phyloP scores from a whole-genome alignment of 768 basidiomycete species.

The Tulasnella sp. region DNA sequence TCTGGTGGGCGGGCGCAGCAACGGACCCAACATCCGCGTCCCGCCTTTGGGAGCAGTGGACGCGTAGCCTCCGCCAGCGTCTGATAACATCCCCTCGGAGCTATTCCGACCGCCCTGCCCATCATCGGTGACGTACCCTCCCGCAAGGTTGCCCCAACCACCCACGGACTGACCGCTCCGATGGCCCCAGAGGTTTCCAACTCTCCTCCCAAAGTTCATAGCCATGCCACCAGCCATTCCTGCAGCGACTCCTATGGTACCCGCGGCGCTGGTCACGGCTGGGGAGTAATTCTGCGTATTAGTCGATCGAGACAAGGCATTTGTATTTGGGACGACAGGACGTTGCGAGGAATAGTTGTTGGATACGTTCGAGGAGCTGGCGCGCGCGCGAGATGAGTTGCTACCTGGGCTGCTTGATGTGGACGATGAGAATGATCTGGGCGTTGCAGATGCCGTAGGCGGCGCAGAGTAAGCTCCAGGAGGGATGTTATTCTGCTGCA shows the following conservation, averaged over 20 bases:
- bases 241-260: slow-evolving; percentile 2
- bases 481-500: no score
- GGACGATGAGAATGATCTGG: not conserved
- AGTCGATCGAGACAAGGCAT: no score
- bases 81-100: not conserved
- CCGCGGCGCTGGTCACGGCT: slow-evolving; percentile 1
- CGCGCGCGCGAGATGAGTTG: not conserved
- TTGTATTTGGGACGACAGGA: no score
- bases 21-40: slow-evolving; percentile 11
- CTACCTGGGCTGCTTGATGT: not conserved
- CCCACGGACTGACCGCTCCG: not conserved
- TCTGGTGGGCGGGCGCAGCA: slow-evolving; percentile 5
- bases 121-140: not conserved
- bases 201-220: slow-evolving; percentile 12
- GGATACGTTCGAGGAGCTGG: not conserved
- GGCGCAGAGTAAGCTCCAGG: no score
- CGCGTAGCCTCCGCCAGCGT: not conserved
- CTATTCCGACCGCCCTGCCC: not conserved
- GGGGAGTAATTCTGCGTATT: no score
- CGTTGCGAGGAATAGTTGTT: no score
- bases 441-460: no score
- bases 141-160: not conserved
- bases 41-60: not conserved
- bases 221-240: slow-evolving; percentile 5
- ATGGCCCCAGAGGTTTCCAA: slow-evolving; percentile 15